Percentiles rank a stretch among this genome's conserved stretches.
Conservation (phyloP, 306 rosid genomes). For the Castanospermum australe region DNA sequence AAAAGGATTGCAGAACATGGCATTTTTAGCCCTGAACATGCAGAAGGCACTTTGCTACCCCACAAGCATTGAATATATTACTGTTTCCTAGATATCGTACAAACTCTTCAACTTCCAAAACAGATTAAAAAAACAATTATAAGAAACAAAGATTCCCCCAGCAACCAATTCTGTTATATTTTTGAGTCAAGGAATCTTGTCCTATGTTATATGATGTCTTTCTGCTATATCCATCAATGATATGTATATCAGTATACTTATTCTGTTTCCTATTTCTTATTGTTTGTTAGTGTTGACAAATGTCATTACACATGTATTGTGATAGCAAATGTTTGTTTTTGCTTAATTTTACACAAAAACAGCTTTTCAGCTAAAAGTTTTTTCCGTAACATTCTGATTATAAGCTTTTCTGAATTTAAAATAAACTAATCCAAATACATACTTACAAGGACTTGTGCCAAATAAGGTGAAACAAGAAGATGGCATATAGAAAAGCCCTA, state of each 20-base stretch:
- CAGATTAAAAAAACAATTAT: background rate
- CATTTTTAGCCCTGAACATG: too few relatives aligned
- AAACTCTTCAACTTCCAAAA: conserved; percentile 22
- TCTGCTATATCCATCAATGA: background rate
- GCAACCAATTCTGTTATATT: conserved; percentile 25
- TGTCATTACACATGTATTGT: background rate
- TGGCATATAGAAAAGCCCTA: too few relatives aligned
- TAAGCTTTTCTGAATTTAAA: too few relatives aligned
- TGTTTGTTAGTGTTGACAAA: background rate
- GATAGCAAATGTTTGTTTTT: too few relatives aligned
- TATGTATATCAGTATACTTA: background rate
- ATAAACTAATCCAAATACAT: too few relatives aligned
- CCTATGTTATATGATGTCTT: background rate
- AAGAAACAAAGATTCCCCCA: conserved; percentile 1
- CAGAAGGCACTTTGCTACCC: conserved; percentile 28
- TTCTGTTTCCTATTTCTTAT: background rate
- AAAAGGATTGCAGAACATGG: conserved; percentile 23
- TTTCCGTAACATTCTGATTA: too few relatives aligned
- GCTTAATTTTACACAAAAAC: too few relatives aligned
- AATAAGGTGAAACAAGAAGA: background rate
- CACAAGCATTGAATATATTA: conserved; percentile 7
- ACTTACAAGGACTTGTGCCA: too few relatives aligned
- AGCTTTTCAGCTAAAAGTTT: conserved; percentile 14
- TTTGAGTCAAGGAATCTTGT: conserved; percentile 34
- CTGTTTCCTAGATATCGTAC: conserved; percentile 14